Evolutionary conservation across 495 filamentous ascomycete species (phyloP).

Genomic region (Xylaria cubensis): DNA sequence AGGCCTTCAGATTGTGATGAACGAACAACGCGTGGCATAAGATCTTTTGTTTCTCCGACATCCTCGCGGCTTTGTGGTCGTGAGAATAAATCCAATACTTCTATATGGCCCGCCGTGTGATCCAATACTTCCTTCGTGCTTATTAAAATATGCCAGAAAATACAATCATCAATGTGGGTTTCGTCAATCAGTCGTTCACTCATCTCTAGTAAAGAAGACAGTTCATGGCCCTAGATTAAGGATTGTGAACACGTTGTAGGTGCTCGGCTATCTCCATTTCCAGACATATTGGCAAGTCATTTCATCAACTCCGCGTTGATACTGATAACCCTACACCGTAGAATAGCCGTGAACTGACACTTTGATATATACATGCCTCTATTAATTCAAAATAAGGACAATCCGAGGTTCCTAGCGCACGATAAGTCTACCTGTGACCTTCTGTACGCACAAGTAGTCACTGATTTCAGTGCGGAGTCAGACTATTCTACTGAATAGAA

Average conservation of each 20-base stretch:
- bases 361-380: too few species aligned
- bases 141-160: neutral
- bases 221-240: neutral
- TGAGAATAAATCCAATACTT: neutral
- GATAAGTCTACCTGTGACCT: neutral
- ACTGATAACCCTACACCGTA: neutral
- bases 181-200: neutral
- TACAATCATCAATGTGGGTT: neutral
- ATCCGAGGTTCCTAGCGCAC: neutral
- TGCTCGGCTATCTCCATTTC: neutral
- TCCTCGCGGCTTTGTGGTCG: neutral
- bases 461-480: neutral
- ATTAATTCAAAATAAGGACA: neutral
- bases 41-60: neutral
- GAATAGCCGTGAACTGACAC: too few species aligned
- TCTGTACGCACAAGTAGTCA: neutral
- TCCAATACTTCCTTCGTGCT: neutral
- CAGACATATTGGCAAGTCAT: neutral
- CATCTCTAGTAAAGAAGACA: neutral
- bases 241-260: neutral
- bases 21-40: neutral
- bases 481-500: neutral
- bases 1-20: neutral
- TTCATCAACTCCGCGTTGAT: neutral
- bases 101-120: conserved; percentile 1